phyloP scores from a whole-genome alignment of 257 asterid species.

The Henckelia pumila region DNA sequence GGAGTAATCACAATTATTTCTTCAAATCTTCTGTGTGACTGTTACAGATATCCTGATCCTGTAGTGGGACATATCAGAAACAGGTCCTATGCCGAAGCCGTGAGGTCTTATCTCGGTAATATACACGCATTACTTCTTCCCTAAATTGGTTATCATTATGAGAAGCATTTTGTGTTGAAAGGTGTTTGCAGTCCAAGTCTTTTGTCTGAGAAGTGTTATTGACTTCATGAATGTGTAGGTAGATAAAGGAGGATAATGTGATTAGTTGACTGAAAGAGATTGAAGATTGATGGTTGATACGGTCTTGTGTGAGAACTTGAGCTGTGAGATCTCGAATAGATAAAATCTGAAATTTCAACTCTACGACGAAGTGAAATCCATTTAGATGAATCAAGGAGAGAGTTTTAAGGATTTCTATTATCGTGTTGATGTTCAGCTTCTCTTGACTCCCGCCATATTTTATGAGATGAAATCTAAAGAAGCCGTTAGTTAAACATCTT shows the following conservation, averaged over 20 bases:
- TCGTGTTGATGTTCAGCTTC: not conserved
- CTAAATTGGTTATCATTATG: not conserved
- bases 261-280: not conserved
- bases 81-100: conserved; percentile 53
- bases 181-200: not conserved
- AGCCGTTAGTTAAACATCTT: not conserved
- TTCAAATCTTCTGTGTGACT: conserved; percentile 50
- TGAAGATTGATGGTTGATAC: not conserved
- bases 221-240: not conserved
- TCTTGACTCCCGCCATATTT: not conserved
- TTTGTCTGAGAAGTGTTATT: not conserved
- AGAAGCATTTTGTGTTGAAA: conserved; percentile 1
- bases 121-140: no score
- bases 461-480: not conserved
- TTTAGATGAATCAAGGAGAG: not conserved
- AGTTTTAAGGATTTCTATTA: not conserved
- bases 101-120: conserved; percentile 46
- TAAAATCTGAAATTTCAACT: not conserved
- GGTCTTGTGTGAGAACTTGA: conserved; percentile 2
- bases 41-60: conserved; percentile 55
- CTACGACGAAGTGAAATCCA: not conserved
- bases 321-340: not conserved
- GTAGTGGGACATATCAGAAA: conserved; percentile 49
- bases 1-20: conserved; percentile 42
- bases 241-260: not conserved